Evolutionary conservation across 2,329 filamentous ascomycete species (phyloP).

Genomic region (Cladosporium oxysporum): DNA sequence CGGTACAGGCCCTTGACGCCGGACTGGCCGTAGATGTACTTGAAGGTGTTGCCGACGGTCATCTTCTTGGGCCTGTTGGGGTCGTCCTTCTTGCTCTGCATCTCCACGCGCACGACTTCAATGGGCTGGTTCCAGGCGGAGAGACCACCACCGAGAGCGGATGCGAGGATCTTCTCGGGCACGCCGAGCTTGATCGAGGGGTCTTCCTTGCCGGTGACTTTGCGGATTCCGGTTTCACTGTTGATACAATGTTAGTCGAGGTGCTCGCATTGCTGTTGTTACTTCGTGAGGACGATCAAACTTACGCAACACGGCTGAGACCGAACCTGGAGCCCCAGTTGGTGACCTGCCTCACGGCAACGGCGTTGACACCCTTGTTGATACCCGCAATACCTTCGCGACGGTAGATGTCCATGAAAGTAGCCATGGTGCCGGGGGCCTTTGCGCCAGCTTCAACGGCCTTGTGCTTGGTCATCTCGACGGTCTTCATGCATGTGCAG

Average conservation of each 20-base stretch:
- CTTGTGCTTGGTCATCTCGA: conserved; percentile 99
- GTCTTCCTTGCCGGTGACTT: conserved; percentile 73
- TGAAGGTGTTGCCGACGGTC: conserved; percentile 80
- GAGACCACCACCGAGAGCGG: conserved; percentile 85
- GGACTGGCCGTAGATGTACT: conserved; percentile 88
- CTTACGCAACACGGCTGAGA: conserved; percentile 75
- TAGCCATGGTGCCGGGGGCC: conserved; percentile 86
- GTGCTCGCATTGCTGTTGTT: too few species aligned
- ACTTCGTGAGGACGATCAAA: too few species aligned
- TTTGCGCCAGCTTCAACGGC: conserved; percentile 78
- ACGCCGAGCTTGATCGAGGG: conserved; percentile 71
- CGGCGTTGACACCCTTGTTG: conserved; percentile 98
- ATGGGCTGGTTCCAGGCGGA: conserved; percentile 99
- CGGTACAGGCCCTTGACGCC: conserved; percentile 92
- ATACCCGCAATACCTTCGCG: conserved; percentile 92
- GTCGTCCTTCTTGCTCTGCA: conserved; percentile 98
- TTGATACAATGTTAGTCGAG: conserved; percentile 3
- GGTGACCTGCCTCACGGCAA: conserved; percentile 97
- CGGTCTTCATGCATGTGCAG: conserved; percentile 99
- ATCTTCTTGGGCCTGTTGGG: conserved; percentile 99
- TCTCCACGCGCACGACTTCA: conserved; percentile 98
- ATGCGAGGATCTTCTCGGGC: conserved; percentile 85
- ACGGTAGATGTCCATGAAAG: conserved; percentile 96
- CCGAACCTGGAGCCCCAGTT: conserved; percentile 99
- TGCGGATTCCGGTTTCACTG: conserved; percentile 79